Conservation (phyloP, 352 stramenopile genomes). For the Blastocystis sp. region DNA sequence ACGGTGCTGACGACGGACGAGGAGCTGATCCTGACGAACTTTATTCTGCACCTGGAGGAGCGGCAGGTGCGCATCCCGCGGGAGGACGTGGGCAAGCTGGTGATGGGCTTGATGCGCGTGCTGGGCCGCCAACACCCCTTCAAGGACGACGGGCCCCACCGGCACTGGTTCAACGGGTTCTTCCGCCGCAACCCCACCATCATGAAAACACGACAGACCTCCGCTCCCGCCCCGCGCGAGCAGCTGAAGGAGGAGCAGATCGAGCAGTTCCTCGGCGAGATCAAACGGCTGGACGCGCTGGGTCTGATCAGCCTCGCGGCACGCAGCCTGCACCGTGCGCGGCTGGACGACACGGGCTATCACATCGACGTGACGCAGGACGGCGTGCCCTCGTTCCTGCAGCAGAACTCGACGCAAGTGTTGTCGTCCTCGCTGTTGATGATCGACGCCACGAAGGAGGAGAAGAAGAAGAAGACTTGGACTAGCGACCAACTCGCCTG, state of each 20-base stretch:
- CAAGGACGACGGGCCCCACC: slow-evolving; percentile 67
- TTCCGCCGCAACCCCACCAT: slow-evolving; percentile 63
- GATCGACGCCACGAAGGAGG: neutral
- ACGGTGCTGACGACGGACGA: slow-evolving; percentile 65
- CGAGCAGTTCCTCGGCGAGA: slow-evolving; percentile 63
- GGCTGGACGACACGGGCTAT: slow-evolving; percentile 54
- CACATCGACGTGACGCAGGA: slow-evolving; percentile 41
- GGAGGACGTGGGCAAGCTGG: slow-evolving; percentile 64
- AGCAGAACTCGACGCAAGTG: neutral
- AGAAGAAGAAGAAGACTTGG: slow-evolving; percentile 19
- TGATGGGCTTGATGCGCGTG: slow-evolving; percentile 52
- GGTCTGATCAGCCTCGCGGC: slow-evolving; percentile 27
- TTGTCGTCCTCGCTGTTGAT: neutral
- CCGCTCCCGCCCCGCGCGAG: slow-evolving; percentile 22
- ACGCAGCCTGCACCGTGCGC: slow-evolving; percentile 21
- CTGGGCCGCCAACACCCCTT: slow-evolving; percentile 44
- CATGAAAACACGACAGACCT: neutral
- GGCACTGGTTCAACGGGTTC: slow-evolving; percentile 67
- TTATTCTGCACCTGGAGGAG: slow-evolving; percentile 58
- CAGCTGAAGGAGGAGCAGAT: slow-evolving; percentile 65
- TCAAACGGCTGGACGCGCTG: slow-evolving; percentile 22
- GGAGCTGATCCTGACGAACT: slow-evolving; percentile 60
- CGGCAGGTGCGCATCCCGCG: slow-evolving; percentile 64
- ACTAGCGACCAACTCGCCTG: slow-evolving; percentile 40
- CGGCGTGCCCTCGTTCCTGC: neutral